phyloP scores from a whole-genome alignment of 176 grass and related monocot species.

The Metroxylon sagu region DNA sequence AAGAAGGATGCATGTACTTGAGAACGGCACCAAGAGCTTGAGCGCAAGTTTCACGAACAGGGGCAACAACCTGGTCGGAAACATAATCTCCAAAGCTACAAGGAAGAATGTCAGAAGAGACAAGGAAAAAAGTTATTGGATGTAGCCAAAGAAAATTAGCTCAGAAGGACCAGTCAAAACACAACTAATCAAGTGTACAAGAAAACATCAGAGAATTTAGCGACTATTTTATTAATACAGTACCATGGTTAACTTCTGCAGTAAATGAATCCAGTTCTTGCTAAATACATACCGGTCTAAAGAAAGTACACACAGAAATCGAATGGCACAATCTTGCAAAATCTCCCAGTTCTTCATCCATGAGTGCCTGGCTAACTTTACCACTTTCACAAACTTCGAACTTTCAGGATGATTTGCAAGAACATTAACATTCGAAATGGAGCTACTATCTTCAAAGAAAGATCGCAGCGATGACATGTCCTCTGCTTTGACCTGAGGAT shows the following conservation, averaged over 20 bases:
- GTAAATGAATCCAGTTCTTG: too few species aligned
- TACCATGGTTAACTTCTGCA: too few species aligned
- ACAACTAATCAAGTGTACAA: too few species aligned
- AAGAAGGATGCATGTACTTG: slow-evolving; percentile 91
- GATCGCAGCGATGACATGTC: slow-evolving; percentile 21
- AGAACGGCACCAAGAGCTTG: slow-evolving; percentile 96
- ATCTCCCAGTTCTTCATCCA: slow-evolving; percentile 94
- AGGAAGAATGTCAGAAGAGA: not conserved
- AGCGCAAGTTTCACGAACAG: slow-evolving; percentile 94
- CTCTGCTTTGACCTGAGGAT: slow-evolving; percentile 14
- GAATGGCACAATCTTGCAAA: slow-evolving; percentile 96
- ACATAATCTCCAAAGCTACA: slow-evolving; percentile 97
- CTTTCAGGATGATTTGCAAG: slow-evolving; percentile 40
- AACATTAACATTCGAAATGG: slow-evolving; percentile 22
- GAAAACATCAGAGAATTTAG: too few species aligned
- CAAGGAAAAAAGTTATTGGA: slow-evolving; percentile 2
- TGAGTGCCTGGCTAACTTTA: slow-evolving; percentile 63
- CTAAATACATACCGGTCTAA: slow-evolving; percentile 74
- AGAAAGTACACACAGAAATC: slow-evolving; percentile 91
- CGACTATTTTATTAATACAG: too few species aligned
- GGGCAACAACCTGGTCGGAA: slow-evolving; percentile 97
- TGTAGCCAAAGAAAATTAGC: too few species aligned
- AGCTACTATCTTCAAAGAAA: slow-evolving; percentile 22
- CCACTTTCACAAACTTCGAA: slow-evolving; percentile 60
- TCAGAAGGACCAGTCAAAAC: too few species aligned